Conservation (phyloP, 805 yeast species). For the Scheffersomyces ergatensis region DNA sequence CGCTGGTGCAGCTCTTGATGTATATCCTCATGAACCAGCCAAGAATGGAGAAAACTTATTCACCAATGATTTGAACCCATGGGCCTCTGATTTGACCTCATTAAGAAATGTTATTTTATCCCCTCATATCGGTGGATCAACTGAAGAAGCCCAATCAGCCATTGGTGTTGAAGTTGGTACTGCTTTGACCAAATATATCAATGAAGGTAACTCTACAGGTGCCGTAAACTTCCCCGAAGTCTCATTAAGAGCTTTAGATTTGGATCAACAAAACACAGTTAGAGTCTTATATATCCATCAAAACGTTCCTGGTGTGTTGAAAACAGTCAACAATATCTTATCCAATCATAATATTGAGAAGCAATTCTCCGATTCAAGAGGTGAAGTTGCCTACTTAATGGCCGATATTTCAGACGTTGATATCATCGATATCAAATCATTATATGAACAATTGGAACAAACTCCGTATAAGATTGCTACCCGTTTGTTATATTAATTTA, state of each 20-base stretch:
- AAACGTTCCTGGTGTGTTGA: conserved; percentile 98
- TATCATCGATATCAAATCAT: conserved; percentile 74
- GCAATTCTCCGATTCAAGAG: conserved; percentile 96
- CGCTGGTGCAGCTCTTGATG: conserved; percentile 97
- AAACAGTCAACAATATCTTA: conserved; percentile 93
- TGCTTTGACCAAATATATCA: conserved; percentile 84
- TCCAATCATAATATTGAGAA: conserved; percentile 95
- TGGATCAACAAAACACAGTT: conserved; percentile 83
- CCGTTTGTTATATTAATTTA: conserved; percentile 77
- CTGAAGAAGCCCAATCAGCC: conserved; percentile 98
- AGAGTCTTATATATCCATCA: conserved; percentile 95
- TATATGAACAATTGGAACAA: conserved; percentile 80
- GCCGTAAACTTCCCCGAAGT: conserved; percentile 99
- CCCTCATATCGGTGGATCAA: conserved; percentile 98
- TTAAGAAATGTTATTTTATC: conserved; percentile 88
- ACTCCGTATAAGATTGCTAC: conserved; percentile 91
- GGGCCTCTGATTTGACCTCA: conserved; percentile 79
- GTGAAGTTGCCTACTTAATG: conserved; percentile 95
- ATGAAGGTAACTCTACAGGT: conserved; percentile 92
- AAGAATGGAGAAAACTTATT: conserved; percentile 88
- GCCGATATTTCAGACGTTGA: conserved; percentile 92
- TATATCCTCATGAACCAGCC: conserved; percentile 95
- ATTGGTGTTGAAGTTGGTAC: conserved; percentile 94
- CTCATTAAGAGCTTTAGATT: conserved; percentile 78
- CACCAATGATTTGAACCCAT: conserved; percentile 67